Base-by-base conservation (phyloP, 768 basidiomycete species). In the Hygrophoropsis aurantiaca region DNA sequence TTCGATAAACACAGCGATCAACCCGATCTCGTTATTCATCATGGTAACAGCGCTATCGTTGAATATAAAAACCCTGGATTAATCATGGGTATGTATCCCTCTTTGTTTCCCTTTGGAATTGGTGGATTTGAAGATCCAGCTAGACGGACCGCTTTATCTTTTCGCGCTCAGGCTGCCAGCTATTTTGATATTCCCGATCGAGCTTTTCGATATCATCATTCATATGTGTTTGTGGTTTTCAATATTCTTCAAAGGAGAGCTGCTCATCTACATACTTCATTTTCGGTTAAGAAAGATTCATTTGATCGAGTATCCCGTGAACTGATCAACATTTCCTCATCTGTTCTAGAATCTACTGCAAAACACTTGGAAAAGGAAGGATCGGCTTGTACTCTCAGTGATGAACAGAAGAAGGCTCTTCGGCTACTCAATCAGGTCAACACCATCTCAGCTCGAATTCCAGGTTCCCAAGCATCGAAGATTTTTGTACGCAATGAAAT, bases 1-100 rank as follows among this genome's bases (percentile, higher is more conserved):
- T 30, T 30, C 13, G 27, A 30, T 7, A 30, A 13, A 13, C 27
- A 7, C 27, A n/a, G n/a, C n/a, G n/a, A n/a, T 30, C 27, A 42
- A 2, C 58, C 62, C 15, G 65, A 68, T 46, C 38, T 69, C 0
- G 33, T 59, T 2, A 34, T 69, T 2, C 55, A 54, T 46, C 38
- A 44, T 15, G 56, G 60, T 30, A 13, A 30, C 7, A 6, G 27
- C 13, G 7, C 68, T 7, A 48, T 69, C 5, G 18, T 19, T n/a
- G 66, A 69, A 38, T 70, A 68, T 38, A 44, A 65, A 5, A 68
- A 70, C 54, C 60, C 63, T 8, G 33, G 47, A 13, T 45, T 68
- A 0, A 40, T 68, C 32, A 62, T 60, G n/a, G 61, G 60, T 1
- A 58, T 61, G 54, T 69, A 44, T 50, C 68, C 68, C 1, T 64